Evolutionary conservation across 106 monocot species (phyloP).

Genomic region (Allium cepa): DNA sequence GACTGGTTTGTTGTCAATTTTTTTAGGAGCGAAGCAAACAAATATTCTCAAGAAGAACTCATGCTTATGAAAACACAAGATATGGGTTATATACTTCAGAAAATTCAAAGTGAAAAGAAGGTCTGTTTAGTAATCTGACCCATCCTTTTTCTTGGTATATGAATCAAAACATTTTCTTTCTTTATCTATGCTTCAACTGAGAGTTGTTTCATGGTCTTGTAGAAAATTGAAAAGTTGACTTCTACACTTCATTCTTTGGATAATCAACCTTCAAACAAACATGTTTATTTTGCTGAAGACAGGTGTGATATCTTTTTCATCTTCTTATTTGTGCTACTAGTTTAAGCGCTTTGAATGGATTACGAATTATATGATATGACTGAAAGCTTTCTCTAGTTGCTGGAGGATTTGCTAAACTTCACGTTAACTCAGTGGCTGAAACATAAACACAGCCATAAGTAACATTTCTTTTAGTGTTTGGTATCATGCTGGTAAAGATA

Average conservation of each 20-base stretch:
- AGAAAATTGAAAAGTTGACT: constrained; percentile 86
- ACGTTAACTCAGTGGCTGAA: too few relatives aligned
- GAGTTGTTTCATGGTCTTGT: constrained; percentile 4
- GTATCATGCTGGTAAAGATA: neutral
- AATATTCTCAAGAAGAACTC: constrained; percentile 69
- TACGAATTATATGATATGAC: neutral
- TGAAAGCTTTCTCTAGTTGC: neutral
- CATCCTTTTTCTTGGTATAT: neutral
- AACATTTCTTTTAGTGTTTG: too few relatives aligned
- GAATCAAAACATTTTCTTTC: neutral
- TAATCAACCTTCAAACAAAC: constrained; percentile 49
- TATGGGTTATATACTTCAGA: constrained; percentile 74
- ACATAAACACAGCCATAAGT: too few relatives aligned
- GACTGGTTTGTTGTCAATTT: neutral
- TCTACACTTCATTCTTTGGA: constrained; percentile 66
- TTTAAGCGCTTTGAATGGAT: neutral
- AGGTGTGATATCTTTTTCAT: constrained; percentile 31
- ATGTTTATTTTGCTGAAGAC: constrained; percentile 87
- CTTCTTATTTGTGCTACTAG: neutral
- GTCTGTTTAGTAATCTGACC: constrained; percentile 11
- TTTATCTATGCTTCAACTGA: neutral
- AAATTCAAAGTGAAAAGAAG: constrained; percentile 92
- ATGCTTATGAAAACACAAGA: constrained; percentile 95
- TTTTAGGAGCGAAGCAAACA: constrained; percentile 70
- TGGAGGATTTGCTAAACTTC: neutral